These are phyloP conservation scores for Conidiobolus incongruus DNA, from an alignment of 371 early-diverging fungal genomes.

Conservation along the genomic window DNA sequence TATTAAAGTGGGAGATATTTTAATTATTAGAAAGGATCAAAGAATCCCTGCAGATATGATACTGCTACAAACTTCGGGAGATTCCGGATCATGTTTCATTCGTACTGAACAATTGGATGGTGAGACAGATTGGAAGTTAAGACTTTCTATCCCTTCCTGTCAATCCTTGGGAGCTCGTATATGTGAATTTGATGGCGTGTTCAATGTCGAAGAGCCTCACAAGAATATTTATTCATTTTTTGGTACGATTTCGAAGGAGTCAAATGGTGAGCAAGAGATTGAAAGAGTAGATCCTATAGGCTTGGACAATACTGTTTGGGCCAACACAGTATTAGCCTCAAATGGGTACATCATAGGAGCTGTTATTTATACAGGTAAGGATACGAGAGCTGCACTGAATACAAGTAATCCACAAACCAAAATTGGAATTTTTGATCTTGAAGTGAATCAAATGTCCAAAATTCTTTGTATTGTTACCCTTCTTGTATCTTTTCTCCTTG, in stretches of 20 bases:
- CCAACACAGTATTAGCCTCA: slow-evolving; percentile 93
- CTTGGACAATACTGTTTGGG: slow-evolving; percentile 95
- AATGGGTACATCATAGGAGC: slow-evolving; percentile 78
- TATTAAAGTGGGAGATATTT: slow-evolving; percentile 85
- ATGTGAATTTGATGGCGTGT: too few relatives aligned
- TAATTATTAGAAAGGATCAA: slow-evolving; percentile 79
- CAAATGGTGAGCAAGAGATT: not conserved
- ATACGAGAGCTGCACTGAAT: slow-evolving; percentile 96
- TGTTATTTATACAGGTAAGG: slow-evolving; percentile 94
- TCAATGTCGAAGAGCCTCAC: slow-evolving; percentile 84
- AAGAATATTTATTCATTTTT: slow-evolving; percentile 93
- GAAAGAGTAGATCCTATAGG: slow-evolving; percentile 35
- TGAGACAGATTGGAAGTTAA: slow-evolving; percentile 98
- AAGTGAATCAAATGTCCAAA: slow-evolving; percentile 87
- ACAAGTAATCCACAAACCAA: slow-evolving; percentile 90
- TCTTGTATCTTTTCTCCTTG: slow-evolving; percentile 61
- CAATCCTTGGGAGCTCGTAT: slow-evolving; percentile 54
- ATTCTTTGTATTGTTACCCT: slow-evolving; percentile 70
- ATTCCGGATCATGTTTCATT: slow-evolving; percentile 83
- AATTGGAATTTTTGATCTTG: slow-evolving; percentile 83
- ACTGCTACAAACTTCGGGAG: slow-evolving; percentile 67
- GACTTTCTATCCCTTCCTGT: slow-evolving; percentile 53
- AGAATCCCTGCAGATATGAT: slow-evolving; percentile 85
- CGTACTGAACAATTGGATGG: slow-evolving; percentile 99
- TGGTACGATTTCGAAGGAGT: slow-evolving; percentile 23